phyloP scores from a whole-genome alignment of 768 basidiomycete genomes.

The Tephrocybe sp. region DNA sequence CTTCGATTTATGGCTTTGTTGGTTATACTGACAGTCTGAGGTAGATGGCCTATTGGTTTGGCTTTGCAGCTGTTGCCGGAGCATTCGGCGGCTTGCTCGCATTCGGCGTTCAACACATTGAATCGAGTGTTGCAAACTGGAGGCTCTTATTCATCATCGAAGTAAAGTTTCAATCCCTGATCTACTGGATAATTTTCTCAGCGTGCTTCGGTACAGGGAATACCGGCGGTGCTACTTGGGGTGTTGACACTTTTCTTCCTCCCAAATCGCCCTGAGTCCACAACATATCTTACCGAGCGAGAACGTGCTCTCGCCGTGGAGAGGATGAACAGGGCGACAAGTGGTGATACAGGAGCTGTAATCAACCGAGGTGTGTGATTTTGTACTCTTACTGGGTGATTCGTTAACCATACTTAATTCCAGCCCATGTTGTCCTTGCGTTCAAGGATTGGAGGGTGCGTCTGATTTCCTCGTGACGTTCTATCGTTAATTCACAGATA shows the following conservation, averaged over 20 bases:
- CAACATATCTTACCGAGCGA: constrained; percentile 51
- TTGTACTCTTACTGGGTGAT: not conserved
- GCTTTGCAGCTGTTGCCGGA: constrained; percentile 81
- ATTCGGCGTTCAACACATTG: constrained; percentile 70
- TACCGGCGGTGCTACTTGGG: constrained; percentile 67
- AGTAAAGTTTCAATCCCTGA: constrained; percentile 29
- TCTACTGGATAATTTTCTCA: not conserved
- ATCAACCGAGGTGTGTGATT: constrained; percentile 54
- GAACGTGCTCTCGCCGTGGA: constrained; percentile 63
- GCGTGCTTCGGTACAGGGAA: constrained; percentile 41
- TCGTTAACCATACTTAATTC: not conserved
- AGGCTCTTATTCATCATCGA: constrained; percentile 74
- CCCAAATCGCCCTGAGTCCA: constrained; percentile 73
- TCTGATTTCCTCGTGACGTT: constrained; percentile 2
- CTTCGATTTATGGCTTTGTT: not conserved
- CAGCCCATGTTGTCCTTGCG: constrained; percentile 64
- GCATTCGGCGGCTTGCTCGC: constrained; percentile 86
- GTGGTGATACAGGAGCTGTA: constrained; percentile 63
- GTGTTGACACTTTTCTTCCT: constrained; percentile 53
- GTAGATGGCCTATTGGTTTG: constrained; percentile 78
- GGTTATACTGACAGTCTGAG: not conserved
- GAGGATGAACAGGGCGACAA: constrained; percentile 65
- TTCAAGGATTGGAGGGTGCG: constrained; percentile 72
- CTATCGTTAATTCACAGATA: constrained; percentile 1
- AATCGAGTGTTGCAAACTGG: constrained; percentile 52